Base-by-base conservation (phyloP, 2,329 filamentous ascomycete species). In the Dactylellina leptospora region DNA sequence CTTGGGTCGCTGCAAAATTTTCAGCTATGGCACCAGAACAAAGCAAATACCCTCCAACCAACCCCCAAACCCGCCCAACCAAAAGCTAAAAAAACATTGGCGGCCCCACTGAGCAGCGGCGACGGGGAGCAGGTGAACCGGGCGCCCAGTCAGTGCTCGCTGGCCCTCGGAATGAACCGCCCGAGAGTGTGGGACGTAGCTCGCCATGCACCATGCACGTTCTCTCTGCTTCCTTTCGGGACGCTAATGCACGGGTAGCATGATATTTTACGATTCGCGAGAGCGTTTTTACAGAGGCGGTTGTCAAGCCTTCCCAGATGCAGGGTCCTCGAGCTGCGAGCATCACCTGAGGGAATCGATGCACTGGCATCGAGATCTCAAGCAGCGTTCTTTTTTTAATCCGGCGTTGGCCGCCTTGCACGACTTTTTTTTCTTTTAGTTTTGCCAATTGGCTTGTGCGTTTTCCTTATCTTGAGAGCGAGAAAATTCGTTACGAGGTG, bases 191-290 rank as follows among this genome's bases (percentile, higher is more conserved):
- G 11, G 42, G 23, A 3, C 13, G 30, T 13, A n/a, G n/a, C n/a
- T 16, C 4, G 10, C 55, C 53, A 33, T 59, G 45, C 63, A 30
- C 47, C 33, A 42, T 22, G 40, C 22, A 33, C 28, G 30, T 59
- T 30, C 38, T 42, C 30, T n/a, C 30, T 54, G 40, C 42, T 44
- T 25, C 30, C 23, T 18, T 36, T 55, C 68, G 68, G 68, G 68
- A 64, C 44, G 59, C 68, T 72, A 72, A 72, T 72, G 68, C 59
- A 64, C 68, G 53, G 68, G 68, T 72, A 59, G 68, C 68, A 59
- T 72, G 68, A 72, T 63, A 50, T 59, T 53, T 36, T 58, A 54
- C 59, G 66, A 72, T 72, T 64, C 59, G 68, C 68, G 68, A 72
- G 30, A 60, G 30, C 47, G 30, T 50, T 60, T 66, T 63, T 58